Evolutionary conservation across 2,329 filamentous ascomycete genomes (phyloP), one percentile per base, ranked within the genome.

Genomic region (Cercospora brassicicola): DNA sequence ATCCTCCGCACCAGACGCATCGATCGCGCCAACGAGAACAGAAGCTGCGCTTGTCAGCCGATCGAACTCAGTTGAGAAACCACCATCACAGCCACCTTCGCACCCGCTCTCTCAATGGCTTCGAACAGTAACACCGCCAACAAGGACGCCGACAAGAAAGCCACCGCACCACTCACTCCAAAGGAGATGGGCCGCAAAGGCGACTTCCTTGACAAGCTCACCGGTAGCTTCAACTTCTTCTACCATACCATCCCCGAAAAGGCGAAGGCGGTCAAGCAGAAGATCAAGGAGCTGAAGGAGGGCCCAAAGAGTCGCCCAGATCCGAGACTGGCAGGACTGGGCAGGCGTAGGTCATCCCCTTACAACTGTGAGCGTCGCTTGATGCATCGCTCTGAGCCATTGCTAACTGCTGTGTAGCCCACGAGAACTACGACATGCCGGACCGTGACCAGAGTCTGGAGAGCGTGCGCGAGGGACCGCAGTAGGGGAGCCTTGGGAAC

Each of bases 341-440:
- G 53, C 53, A 57, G 8, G 53, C 30, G 53, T 57, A 31, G 10
- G 53, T 57, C 26, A 30, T 57, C 8, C 30, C 2, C 30, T 33
- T 57, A 7, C 13, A n/a, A n/a, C 15, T 7, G 8, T 57, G 20
- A 6, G 53, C 28, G 13, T 33, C 26, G 13, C 15, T 26, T 20
- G 4, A 23, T 13, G 45, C 20, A 11, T 20, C 45, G 2, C 45
- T 51, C 45, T 13, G 20, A 51, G 10, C 26, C 10, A 57, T 57
- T 20, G 30, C 30, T 57, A 26, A 57, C 15, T 13, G 8, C 53
- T 30, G 9, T n/a, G 28, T 26, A 57, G 53, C 53, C 28, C 53
- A 57, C 10, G 53, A 57, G 53, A 57, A 57, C 53, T 57, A 57
- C 26, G 53, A 57, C 26, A 26, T 33, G 30, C 53, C 53, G 53